Base-by-base conservation (phyloP, 352 stramenopile genomes). In the Aphanomyces cochlioides region DNA sequence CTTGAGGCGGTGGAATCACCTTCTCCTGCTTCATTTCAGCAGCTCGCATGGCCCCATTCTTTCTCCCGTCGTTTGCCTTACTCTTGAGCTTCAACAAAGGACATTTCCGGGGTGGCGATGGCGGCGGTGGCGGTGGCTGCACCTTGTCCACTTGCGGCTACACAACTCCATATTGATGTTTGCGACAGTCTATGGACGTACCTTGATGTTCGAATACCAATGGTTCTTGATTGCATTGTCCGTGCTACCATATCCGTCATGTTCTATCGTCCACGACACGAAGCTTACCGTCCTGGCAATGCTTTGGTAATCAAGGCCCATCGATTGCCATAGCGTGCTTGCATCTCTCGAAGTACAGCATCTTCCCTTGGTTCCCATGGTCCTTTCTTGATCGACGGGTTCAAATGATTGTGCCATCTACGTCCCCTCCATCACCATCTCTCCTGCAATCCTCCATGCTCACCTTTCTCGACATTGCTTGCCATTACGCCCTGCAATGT, bases 141-240 rank as follows among this genome's bases (percentile, higher is more conserved):
- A 28, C 28, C 28, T 28, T 28, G 28, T 28, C 28, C 28, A 28
- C 28, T 28, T 28, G 28, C 1, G 50, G 50, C 50, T 58, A 58
- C 50, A 19, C 54, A 41, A n/a, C 17, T 28, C 28, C 28, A 28
- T 28, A 28, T 28, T 28, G 28, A 28, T 28, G 28, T 2, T 28
- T 28, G 28, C 28, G 28, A 28, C 28, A 28, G 28, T 28, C 28
- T 28, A 28, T 28, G 2, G 2, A 28, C 28, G 28, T 7, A 79
- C 69, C 40, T 81, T 79, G 1, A 77, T 56, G 71, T 93, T 92
- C 73, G 87, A 92, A 59, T 98, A 83, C 92, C 92, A 98, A 43
- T 97, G 88, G 74, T 99, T 99, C 80, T 99, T 99, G 54, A 99
- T 96, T 2, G 90, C 90, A 57, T 99, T 99, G 73, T 99, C 95